phyloP scores from a whole-genome alignment of 2,329 filamentous ascomycete species.

The Claviceps pazoutovae region DNA sequence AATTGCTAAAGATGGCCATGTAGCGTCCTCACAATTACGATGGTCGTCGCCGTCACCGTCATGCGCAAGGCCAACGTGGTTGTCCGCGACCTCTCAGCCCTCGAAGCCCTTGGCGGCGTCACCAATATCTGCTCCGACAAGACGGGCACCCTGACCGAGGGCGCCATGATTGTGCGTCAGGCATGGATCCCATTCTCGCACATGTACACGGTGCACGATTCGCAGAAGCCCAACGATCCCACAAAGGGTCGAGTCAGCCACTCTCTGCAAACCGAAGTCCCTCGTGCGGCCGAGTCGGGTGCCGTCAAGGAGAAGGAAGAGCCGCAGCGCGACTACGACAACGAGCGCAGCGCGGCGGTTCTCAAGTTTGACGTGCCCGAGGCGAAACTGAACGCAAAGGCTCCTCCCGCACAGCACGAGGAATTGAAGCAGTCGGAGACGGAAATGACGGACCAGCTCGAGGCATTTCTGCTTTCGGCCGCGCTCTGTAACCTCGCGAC shows the following conservation, averaged over 20 bases:
- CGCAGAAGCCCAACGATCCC: conserved; percentile 47
- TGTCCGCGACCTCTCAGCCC: conserved; percentile 49
- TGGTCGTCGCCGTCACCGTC: conserved; percentile 50
- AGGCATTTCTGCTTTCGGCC: conserved; percentile 38
- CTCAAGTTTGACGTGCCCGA: conserved; percentile 51
- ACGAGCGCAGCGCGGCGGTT: conserved; percentile 43
- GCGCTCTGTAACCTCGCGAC: conserved; percentile 54
- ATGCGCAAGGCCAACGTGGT: conserved; percentile 53
- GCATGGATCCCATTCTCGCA: conserved; percentile 47
- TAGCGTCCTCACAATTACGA: conserved; percentile 53
- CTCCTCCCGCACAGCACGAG: not conserved
- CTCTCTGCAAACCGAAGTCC: conserved; percentile 13
- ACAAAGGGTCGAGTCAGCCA: conserved; percentile 41
- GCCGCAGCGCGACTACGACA: conserved; percentile 40
- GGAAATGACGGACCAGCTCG: conserved; percentile 34
- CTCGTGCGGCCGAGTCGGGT: not conserved
- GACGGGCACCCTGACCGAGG: conserved; percentile 55
- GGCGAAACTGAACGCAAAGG: conserved; percentile 31
- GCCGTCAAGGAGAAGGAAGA: conserved; percentile 20
- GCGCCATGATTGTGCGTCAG: conserved; percentile 56
- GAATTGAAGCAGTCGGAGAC: conserved; percentile 22
- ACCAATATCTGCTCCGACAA: conserved; percentile 65
- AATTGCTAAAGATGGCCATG: too few relatives aligned
- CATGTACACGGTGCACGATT: conserved; percentile 46
- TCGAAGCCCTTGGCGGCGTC: conserved; percentile 57